Percentiles rank a stretch among this genome's conserved stretches.
Evolutionary conservation across 2,329 filamentous ascomycete genomes (phyloP).

Genomic region (Alternaria gansuensis): DNA sequence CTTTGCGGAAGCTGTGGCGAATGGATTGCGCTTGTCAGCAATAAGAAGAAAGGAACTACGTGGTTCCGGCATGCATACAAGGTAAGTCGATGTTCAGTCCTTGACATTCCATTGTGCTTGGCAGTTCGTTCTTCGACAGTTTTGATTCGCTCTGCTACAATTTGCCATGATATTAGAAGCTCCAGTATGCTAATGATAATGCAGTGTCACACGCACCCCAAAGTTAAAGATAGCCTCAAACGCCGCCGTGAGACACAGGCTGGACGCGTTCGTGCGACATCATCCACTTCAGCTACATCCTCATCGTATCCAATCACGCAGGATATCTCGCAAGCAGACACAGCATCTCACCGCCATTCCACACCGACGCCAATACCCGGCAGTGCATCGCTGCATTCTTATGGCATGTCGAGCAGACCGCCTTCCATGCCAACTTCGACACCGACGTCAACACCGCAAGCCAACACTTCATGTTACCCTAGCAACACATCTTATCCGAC

Average conservation of each 20-base stretch:
- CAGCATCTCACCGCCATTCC: slow-evolving; percentile 41
- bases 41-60: slow-evolving; percentile 90
- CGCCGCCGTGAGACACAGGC: slow-evolving; percentile 54
- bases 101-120: slow-evolving; percentile 18
- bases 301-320: slow-evolving; percentile 48
- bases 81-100: slow-evolving; percentile 55
- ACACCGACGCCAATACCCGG: slow-evolving; percentile 41
- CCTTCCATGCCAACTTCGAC: slow-evolving; percentile 32
- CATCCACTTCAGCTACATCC: slow-evolving; percentile 47
- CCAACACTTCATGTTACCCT: slow-evolving; percentile 31
- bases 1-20: slow-evolving; percentile 80
- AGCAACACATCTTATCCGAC: slow-evolving; percentile 39
- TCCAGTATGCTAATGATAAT: slow-evolving; percentile 35
- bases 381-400: slow-evolving; percentile 36
- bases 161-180: slow-evolving; percentile 20
- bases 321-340: slow-evolving; percentile 35
- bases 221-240: slow-evolving; percentile 56
- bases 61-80: slow-evolving; percentile 93
- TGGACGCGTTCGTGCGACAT: slow-evolving; percentile 49
- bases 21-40: slow-evolving; percentile 82
- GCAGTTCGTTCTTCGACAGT: slow-evolving; percentile 14
- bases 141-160: slow-evolving; percentile 12
- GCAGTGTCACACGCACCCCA: slow-evolving; percentile 56
- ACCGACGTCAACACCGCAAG: slow-evolving; percentile 32
- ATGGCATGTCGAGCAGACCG: slow-evolving; percentile 37